Conservation (phyloP, 2,329 filamentous ascomycete genomes). For the Aureobasidium sp. region DNA sequence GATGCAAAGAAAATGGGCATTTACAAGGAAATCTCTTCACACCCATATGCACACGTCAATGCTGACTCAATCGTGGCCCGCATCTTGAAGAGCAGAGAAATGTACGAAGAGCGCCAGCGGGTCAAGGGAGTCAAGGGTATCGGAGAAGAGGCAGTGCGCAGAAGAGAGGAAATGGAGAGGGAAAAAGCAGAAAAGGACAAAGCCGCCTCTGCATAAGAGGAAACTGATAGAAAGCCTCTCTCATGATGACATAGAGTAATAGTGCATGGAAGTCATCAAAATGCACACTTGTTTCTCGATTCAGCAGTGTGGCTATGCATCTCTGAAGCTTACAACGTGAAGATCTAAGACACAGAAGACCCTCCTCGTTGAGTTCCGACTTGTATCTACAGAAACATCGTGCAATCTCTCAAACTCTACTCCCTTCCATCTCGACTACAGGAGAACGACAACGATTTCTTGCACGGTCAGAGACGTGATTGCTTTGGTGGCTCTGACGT, state of each 20-base stretch:
- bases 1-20: constrained; percentile 76
- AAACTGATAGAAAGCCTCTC: too few species aligned
- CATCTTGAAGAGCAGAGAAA: constrained; percentile 76
- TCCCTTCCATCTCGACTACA: neutral
- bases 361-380: neutral
- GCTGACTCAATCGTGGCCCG: constrained; percentile 84
- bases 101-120: constrained; percentile 86
- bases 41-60: constrained; percentile 81
- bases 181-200: constrained; percentile 5
- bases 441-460: neutral
- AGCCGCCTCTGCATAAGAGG: neutral
- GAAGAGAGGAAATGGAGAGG: constrained; percentile 20
- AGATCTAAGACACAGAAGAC: too few species aligned
- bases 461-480: neutral
- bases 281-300: too few species aligned
- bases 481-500: neutral
- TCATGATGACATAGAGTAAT: too few species aligned
- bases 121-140: constrained; percentile 82
- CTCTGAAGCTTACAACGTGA: too few species aligned
- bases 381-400: neutral
- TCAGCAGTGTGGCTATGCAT: too few species aligned
- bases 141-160: constrained; percentile 50
- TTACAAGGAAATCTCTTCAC: constrained; percentile 67
- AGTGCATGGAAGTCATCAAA: too few species aligned
- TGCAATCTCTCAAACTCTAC: neutral